These are phyloP conservation scores for Kodamaea kaohsiungensis DNA, from an alignment of 805 yeast species.

Conservation along the genomic window DNA sequence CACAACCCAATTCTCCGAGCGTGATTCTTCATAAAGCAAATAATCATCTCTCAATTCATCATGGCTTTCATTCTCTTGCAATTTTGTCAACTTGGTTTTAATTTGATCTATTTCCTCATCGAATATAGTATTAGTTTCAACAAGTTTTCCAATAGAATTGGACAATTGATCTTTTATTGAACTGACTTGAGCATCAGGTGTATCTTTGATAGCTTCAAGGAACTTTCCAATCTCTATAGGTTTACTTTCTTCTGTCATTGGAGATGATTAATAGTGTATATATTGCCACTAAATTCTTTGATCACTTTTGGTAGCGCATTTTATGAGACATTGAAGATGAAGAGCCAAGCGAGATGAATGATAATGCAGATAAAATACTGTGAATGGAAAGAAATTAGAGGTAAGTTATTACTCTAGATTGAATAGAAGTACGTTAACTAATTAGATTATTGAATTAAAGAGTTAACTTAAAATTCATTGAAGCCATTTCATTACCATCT, in stretches of 20 bases:
- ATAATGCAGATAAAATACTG: no score
- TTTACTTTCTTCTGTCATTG: conserved; percentile 7
- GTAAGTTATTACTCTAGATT: no score
- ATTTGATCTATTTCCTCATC: conserved; percentile 35
- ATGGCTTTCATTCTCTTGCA: conserved; percentile 14
- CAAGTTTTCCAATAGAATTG: conserved; percentile 47
- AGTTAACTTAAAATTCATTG: no score
- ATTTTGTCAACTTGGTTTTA: conserved; percentile 15
- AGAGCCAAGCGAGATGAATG: no score
- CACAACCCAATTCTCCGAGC: conserved; percentile 58
- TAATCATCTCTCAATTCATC: conserved; percentile 45
- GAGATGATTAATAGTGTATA: background rate
- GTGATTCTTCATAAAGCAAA: conserved; percentile 53
- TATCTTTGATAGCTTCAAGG: conserved; percentile 51
- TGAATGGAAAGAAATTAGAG: no score
- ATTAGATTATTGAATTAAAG: no score
- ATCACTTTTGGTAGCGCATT: background rate
- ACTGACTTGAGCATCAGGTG: conserved; percentile 42
- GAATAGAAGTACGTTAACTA: no score
- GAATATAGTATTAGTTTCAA: conserved; percentile 54
- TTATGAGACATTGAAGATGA: no score
- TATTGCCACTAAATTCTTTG: background rate
- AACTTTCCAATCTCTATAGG: conserved; percentile 38
- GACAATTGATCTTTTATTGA: conserved; percentile 14
- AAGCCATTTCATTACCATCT: no score